A percentile compares a stretch with the other conserved stretches of the same genome.
Conservation (phyloP, 139 green algal genomes). For the Astrephomene gubernaculifera region DNA sequence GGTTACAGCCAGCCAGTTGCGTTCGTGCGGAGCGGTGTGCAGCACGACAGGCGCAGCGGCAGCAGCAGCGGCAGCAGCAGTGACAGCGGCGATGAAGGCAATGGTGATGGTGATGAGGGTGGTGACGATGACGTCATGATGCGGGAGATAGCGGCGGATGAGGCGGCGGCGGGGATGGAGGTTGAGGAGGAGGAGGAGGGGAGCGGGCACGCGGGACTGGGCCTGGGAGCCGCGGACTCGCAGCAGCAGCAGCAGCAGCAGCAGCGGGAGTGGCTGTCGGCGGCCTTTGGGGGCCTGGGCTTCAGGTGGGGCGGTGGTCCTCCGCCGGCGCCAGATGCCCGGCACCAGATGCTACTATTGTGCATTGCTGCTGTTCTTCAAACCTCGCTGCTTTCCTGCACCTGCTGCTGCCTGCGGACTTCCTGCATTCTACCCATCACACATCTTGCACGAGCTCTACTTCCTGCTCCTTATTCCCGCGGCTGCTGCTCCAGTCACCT, state of each 20-base stretch:
- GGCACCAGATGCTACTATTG: too few species aligned
- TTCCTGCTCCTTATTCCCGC: too few species aligned
- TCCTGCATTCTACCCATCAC: too few species aligned
- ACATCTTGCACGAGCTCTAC: too few species aligned
- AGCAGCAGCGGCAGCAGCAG: not conserved
- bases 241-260: too few species aligned
- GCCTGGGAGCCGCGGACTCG: not conserved
- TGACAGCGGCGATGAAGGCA: not conserved
- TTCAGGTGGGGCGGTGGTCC: conserved; percentile 26
- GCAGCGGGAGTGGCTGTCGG: conserved; percentile 38
- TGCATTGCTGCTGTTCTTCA: too few species aligned
- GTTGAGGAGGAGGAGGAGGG: conserved; percentile 8
- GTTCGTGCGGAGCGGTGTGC: conserved; percentile 31
- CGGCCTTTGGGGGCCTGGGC: conserved; percentile 31
- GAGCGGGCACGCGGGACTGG: not conserved
- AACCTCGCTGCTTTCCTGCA: too few species aligned
- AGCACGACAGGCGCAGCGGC: not conserved
- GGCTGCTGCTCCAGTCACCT: too few species aligned
- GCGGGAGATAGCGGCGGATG: not conserved
- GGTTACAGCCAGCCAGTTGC: conserved; percentile 16
- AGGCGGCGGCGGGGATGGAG: not conserved
- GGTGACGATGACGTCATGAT: not conserved
- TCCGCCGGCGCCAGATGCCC: not conserved
- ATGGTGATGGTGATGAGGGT: not conserved
- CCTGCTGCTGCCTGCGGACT: too few species aligned